phyloP scores from a whole-genome alignment of 768 basidiomycete genomes.

The Lactarius hengduanensis region DNA sequence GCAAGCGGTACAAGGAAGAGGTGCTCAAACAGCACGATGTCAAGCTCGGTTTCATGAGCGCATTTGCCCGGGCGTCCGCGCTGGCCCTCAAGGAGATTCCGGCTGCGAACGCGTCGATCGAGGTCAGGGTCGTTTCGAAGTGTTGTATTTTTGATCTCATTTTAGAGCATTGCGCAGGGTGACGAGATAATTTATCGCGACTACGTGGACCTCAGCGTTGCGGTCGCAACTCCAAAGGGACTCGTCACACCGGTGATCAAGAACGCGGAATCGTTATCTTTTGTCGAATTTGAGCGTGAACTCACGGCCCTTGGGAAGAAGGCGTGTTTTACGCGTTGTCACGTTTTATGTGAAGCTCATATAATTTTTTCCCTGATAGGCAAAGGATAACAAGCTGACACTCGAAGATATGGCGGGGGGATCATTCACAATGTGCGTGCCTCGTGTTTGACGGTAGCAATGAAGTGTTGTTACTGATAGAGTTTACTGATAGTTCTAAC shows the following conservation, averaged over 20 bases:
- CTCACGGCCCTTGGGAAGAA: conserved; percentile 90
- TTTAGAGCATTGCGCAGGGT: conserved; percentile 37
- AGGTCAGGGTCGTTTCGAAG: conserved; percentile 38
- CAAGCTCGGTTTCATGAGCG: conserved; percentile 98
- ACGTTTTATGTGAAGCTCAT: conserved; percentile 6
- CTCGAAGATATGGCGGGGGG: conserved; percentile 98
- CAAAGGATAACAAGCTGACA: conserved; percentile 89
- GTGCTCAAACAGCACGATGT: conserved; percentile 90
- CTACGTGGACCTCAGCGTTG: conserved; percentile 91
- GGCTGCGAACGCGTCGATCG: conserved; percentile 90
- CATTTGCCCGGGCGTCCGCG: conserved; percentile 84
- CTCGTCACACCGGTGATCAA: conserved; percentile 94
- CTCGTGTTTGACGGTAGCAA: conserved; percentile 9
- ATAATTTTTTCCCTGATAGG: conserved; percentile 42
- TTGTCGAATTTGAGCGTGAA: conserved; percentile 91
- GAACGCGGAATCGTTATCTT: conserved; percentile 82
- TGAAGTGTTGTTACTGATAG: conserved; percentile 16
- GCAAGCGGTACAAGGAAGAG: conserved; percentile 89
- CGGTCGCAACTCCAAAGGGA: conserved; percentile 96
- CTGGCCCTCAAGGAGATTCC: conserved; percentile 91
- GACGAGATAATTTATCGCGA: conserved; percentile 92
- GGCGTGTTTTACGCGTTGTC: conserved; percentile 37
- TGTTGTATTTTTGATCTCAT: conserved; percentile 35
- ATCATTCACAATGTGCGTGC: conserved; percentile 92
- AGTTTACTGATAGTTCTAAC: conserved; percentile 67